Base-by-base conservation (phyloP, 495 filamentous ascomycete species). In the Glarea lozoyensis region DNA sequence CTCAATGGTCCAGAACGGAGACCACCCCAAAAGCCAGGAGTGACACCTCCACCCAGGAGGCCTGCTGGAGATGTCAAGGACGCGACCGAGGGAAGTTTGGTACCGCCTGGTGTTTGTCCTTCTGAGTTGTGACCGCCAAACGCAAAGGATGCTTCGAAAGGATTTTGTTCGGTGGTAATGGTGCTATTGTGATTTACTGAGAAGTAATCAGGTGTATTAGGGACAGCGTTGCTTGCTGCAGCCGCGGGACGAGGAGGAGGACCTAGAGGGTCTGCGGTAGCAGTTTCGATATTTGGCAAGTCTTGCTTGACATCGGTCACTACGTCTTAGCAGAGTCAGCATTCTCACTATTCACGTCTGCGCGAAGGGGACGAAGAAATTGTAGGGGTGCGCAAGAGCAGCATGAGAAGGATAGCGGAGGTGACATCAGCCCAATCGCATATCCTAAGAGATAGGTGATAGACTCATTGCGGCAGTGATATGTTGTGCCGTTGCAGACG, bases 71-170 rank as follows among this genome's bases (percentile, higher is more conserved):
- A 97, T 10, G 93, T 90, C 52, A 98, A 74, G 24, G 86, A 76
- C 15, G 92, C 87, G 50, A 97, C 88, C 18, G 89, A 83, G 18
- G 92, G 92, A 48, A 98, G 75, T 50, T 94, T 80, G 13, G 84
- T 87, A 59, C 88, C 87, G 31, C 86, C 88, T 10, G 93, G 88
- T 17, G 87, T 92, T 56, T 94, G 86, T 10, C 82, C 64, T 31
- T 64, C 67, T 32, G 25, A 32, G 24, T 40, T 42, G n/a, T 34
- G 2, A 39, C 45, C 39, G 42, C 75, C 78, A 37, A 37, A 20
- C 39, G 76, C 73, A 59, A 98, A 98, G 0, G 89, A 94, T 55
- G 88, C 80, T 60, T 98, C 92, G 58, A 98, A 98, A 5, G 90
- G 89, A 58, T 98, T 98, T 41, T 88, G 89, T 59, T 98, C 92